Conservation (phyloP, 164 flowering plant species). For the Stephania cephalantha region DNA sequence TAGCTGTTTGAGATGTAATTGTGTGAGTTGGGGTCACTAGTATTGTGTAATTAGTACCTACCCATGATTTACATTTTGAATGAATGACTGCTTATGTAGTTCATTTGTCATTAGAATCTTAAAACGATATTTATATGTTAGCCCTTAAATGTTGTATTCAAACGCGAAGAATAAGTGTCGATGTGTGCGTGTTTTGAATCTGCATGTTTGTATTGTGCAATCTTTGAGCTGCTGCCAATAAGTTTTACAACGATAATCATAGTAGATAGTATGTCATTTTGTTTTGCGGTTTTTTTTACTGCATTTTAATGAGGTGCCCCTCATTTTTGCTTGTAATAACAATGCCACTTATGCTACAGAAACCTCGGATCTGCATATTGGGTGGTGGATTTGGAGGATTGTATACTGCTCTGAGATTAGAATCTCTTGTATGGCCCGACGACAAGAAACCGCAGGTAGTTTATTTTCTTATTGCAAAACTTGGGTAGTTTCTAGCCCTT, state of each 20-base stretch:
- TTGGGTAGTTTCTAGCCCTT: neutral
- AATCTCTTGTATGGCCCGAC: constrained; percentile 87
- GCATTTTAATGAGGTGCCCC: neutral
- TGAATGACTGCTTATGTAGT: neutral
- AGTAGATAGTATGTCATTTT: neutral
- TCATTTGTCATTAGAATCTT: neutral
- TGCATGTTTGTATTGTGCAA: neutral
- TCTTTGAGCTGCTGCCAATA: neutral
- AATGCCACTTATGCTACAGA: constrained; percentile 39
- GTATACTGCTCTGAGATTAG: constrained; percentile 89
- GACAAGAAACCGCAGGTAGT: constrained; percentile 86
- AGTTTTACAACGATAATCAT: neutral
- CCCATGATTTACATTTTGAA: neutral
- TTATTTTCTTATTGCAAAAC: neutral
- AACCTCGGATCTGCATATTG: constrained; percentile 82
- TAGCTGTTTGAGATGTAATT: neutral
- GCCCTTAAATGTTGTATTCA: too few species aligned
- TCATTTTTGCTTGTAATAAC: neutral
- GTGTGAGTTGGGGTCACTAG: neutral
- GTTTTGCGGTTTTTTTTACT: neutral
- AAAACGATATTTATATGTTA: too few species aligned
- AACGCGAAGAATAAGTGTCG: neutral
- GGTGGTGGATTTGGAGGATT: constrained; percentile 99
- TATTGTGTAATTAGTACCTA: neutral
- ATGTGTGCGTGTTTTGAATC: neutral